Base-by-base conservation (phyloP, 2,329 filamentous ascomycete genomes). In the Penicillium fuscoglaucum region DNA sequence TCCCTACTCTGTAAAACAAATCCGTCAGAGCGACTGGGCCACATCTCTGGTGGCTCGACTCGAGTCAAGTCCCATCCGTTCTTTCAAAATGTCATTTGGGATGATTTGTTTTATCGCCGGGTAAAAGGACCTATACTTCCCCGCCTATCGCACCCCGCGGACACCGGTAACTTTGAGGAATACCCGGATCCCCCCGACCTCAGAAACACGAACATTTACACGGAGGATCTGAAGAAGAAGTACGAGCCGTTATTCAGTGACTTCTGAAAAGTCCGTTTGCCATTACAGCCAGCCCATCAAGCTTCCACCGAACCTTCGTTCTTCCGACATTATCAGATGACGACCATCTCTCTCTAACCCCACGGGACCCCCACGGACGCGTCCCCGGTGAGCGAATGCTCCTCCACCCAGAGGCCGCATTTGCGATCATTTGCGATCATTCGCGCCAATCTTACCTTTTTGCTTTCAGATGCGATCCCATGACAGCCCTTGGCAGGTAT, bases 151-250 rank as follows among this genome's bases (percentile, higher is more conserved):
- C 81, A 84, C 47, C 79, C 83, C 1, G 84, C 84, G 7, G 86
- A 88, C 64, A 83, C 84, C 35, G 76, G 83, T 21, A 87, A 88
- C 69, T 88, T 88, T 66, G 85, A 88, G 65, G 84, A 87, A 56
- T 88, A 88, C 64, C 85, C 87, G 50, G 77, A 78, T 55, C 76
- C 77, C 8, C 79, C 82, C 6, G 84, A 87, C 68, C 76, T 48
- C 73, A 78, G 66, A 71, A 80, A 64, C 70, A 79, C 69, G 78
- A 84, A 68, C 63, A 70, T 72, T 46, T 88, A 88, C 67, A 86
- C 84, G 5, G 80, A 83, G 55, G 85, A 87, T 59, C 75, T 87
- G 79, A 79, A 78, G 59, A 78, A 82, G 61, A 84, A 84, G 70
- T 87, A 85, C 70, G 86, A 88, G 55, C 74, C 78, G 41, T 75